phyloP scores from a whole-genome alignment of 129 eudicot genomes.

The Pulicaria dysenterica region DNA sequence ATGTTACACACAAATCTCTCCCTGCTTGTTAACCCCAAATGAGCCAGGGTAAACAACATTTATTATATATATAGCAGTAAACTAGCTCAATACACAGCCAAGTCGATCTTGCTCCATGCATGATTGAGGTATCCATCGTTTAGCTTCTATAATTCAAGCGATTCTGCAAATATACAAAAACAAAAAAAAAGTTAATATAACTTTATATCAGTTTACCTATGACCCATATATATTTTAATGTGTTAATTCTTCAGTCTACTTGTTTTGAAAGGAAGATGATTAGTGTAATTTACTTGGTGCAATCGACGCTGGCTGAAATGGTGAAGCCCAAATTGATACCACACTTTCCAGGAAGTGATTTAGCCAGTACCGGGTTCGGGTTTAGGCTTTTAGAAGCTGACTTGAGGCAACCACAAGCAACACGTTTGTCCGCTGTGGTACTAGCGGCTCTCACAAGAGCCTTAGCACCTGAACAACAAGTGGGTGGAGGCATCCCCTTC shows the following conservation, averaged over 20 bases:
- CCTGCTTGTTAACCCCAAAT: slow-evolving; percentile 19
- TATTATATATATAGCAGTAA: slow-evolving; percentile 19
- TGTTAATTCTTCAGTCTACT: background rate
- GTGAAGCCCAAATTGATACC: slow-evolving; percentile 58
- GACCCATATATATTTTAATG: background rate
- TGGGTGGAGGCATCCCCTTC: slow-evolving; percentile 56
- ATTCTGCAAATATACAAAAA: slow-evolving; percentile 22
- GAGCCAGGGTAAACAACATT: slow-evolving; percentile 12
- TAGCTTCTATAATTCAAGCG: slow-evolving; percentile 16
- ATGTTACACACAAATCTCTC: slow-evolving; percentile 17
- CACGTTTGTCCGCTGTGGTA: slow-evolving; percentile 52
- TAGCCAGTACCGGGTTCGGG: slow-evolving; percentile 40
- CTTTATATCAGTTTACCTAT: background rate
- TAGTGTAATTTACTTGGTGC: slow-evolving; percentile 60
- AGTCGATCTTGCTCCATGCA: slow-evolving; percentile 9
- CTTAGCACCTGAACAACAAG: slow-evolving; percentile 68
- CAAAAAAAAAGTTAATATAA: background rate
- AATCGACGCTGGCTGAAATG: slow-evolving; percentile 65
- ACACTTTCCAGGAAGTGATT: slow-evolving; percentile 73
- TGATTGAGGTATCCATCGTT: background rate
- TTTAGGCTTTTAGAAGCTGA: slow-evolving; percentile 45
- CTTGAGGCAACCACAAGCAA: slow-evolving; percentile 67
- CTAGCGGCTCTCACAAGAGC: slow-evolving; percentile 52
- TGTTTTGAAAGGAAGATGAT: background rate
- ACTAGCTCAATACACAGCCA: background rate